Base-by-base conservation (phyloP, 202 grass and related monocot species). In the Bolboschoenoplectus hybrid region DNA sequence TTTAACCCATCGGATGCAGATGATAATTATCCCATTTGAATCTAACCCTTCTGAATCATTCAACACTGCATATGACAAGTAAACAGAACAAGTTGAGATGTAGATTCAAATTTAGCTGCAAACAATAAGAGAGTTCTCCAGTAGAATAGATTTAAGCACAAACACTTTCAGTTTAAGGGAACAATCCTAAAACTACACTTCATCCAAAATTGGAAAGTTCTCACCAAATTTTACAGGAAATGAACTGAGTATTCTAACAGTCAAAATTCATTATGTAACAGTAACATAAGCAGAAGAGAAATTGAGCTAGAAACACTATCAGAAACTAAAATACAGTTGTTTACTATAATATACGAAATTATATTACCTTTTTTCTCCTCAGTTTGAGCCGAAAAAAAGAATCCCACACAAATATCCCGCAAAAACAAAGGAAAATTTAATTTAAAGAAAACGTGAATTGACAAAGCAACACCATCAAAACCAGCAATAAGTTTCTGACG, bases 1-100 rank as follows among this genome's bases (percentile, higher is more conserved):
- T 82, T 68, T 32, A 84, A 50, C 47, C 81, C 64, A 84, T 71
- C 7, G 40, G 63, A 83, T 83, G 45, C 65, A 68, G 62, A 47
- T 67, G 11, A 65, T 6, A 52, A 67, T 35, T 67, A 83, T 68
- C 26, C 46, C 19, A 50, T 14, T 83, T 49, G 34, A 26, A n/a
- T 60, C 53, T 43, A 7, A 58, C 35, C 52, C 60, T 80, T 55
- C 50, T 41, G 14, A 56, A 58, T 55, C 36, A 16, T 75, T 38
- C 6, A 80, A 80, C 53, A 58, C 75, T 80, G 35, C 75, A 80
- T 34, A 6, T 50, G 44, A 79, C 43, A 79, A 55, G 35, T 78
- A 43, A 79, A 60, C 35, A 78, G 13, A 79, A 58, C 1, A 41
- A 19, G 16, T 60, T 14, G 60, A 41, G 14, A 60, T 80, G 41